Evolutionary conservation across 2,329 filamentous ascomycete genomes (phyloP).

Genomic region (Verticillium nonalfalfae): DNA sequence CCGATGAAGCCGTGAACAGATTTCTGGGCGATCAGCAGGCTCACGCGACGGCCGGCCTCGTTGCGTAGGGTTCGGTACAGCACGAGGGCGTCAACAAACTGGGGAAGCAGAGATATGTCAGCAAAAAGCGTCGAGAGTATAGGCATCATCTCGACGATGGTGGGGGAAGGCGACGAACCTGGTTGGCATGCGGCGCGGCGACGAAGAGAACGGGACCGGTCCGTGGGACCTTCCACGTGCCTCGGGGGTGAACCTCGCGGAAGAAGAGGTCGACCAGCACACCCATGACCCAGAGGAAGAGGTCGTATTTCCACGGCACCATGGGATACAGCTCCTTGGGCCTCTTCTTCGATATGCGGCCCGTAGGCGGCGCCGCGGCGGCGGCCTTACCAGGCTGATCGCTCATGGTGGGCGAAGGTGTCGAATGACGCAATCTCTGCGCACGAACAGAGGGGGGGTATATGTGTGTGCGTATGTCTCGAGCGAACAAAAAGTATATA

Average conservation of each 20-base stretch:
- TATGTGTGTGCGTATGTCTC: neutral
- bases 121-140: neutral
- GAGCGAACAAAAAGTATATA: neutral
- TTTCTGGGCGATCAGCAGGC: constrained; percentile 91
- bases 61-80: constrained; percentile 84
- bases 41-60: constrained; percentile 82
- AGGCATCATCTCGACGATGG: too few species aligned
- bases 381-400: constrained; percentile 7
- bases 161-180: constrained; percentile 46
- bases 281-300: constrained; percentile 70
- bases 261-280: constrained; percentile 95
- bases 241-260: constrained; percentile 90
- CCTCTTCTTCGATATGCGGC: constrained; percentile 16
- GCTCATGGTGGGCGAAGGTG: neutral
- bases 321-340: constrained; percentile 59
- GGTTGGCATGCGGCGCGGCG: constrained; percentile 93
- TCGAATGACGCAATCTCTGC: neutral
- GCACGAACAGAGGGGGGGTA: neutral
- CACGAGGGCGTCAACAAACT: constrained; percentile 95
- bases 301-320: constrained; percentile 67
- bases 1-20: constrained; percentile 94
- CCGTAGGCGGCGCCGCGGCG: constrained; percentile 14
- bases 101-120: neutral
- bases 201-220: constrained; percentile 90
- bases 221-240: constrained; percentile 89